phyloP scores from a whole-genome alignment of 331 rosid species.

The Quercus tomentella region DNA sequence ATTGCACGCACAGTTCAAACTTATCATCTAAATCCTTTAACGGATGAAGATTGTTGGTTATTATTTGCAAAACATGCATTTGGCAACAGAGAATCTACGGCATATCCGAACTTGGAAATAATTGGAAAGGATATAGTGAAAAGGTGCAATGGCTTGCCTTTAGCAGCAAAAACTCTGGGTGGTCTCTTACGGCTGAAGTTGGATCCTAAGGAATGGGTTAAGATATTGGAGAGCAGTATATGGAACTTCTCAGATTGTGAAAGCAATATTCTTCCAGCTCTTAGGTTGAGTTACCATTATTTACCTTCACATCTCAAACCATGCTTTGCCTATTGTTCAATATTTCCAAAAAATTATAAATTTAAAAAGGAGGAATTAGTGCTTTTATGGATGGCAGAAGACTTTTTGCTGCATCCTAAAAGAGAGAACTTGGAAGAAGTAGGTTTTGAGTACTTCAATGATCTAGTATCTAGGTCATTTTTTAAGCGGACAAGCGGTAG shows the following conservation, averaged over 20 bases:
- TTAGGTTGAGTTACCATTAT: constrained; percentile 6
- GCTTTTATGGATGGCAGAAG: constrained; percentile 16
- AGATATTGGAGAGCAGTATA: constrained; percentile 10
- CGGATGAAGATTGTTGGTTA: constrained; percentile 23
- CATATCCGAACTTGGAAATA: not conserved
- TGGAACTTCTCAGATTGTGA: not conserved
- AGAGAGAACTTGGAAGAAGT: constrained; percentile 2
- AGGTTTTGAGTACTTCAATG: constrained; percentile 16
- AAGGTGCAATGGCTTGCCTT: constrained; percentile 15
- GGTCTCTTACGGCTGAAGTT: constrained; percentile 13
- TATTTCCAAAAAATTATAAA: constrained; percentile 10
- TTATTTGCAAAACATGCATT: constrained; percentile 19
- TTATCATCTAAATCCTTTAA: constrained; percentile 12
- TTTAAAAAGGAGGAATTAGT: not conserved
- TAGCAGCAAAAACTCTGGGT: constrained; percentile 16
- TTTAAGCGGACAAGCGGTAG: not conserved
- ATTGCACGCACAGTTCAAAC: not conserved
- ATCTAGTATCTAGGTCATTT: constrained; percentile 16
- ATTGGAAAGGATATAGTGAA: constrained; percentile 9
- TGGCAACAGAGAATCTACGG: not conserved
- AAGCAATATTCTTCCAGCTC: constrained; percentile 3
- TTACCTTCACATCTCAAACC: not conserved
- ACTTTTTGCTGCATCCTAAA: not conserved
- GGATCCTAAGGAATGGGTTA: constrained; percentile 7
- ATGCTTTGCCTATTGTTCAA: constrained; percentile 18